These are phyloP conservation scores for Massarina eburnea DNA, from an alignment of 2,329 filamentous ascomycete genomes.

Conservation along the genomic window DNA sequence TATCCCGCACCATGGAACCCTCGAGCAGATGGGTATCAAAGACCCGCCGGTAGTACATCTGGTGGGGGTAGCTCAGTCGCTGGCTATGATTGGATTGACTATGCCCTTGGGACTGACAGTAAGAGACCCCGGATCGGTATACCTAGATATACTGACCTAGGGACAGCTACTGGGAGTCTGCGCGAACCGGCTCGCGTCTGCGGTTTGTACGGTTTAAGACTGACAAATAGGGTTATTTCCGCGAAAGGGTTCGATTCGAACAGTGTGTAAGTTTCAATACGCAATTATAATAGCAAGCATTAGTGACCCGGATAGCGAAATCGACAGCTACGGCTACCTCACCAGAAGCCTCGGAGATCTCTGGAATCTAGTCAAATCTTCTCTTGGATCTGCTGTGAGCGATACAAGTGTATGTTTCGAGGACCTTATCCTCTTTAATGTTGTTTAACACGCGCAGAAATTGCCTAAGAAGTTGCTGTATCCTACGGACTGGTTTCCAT, in stretches of 20 bases:
- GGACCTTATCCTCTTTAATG: background rate
- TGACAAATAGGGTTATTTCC: background rate
- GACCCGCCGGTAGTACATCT: constrained; percentile 8
- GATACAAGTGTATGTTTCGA: background rate
- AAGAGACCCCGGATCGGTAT: background rate
- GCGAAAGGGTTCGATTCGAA: background rate
- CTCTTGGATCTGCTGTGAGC: background rate
- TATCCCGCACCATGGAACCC: constrained; percentile 22
- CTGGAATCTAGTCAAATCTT: background rate
- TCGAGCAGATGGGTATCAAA: constrained; percentile 22
- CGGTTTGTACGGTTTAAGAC: background rate
- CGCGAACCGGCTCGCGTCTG: background rate
- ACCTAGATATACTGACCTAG: background rate
- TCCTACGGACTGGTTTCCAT: background rate
- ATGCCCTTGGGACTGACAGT: constrained; percentile 38
- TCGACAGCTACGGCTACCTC: background rate
- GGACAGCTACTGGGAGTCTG: background rate
- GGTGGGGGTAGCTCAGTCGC: constrained; percentile 7
- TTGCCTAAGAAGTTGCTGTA: background rate
- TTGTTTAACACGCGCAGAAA: no score
- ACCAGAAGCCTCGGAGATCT: background rate
- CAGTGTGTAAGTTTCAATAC: background rate
- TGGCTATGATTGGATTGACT: constrained; percentile 14
- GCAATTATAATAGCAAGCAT: background rate
- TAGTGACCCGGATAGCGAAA: background rate